Evolutionary conservation across 1,284 basidiomycete species (phyloP).

Genomic region (Sanghuangporus baumii): DNA sequence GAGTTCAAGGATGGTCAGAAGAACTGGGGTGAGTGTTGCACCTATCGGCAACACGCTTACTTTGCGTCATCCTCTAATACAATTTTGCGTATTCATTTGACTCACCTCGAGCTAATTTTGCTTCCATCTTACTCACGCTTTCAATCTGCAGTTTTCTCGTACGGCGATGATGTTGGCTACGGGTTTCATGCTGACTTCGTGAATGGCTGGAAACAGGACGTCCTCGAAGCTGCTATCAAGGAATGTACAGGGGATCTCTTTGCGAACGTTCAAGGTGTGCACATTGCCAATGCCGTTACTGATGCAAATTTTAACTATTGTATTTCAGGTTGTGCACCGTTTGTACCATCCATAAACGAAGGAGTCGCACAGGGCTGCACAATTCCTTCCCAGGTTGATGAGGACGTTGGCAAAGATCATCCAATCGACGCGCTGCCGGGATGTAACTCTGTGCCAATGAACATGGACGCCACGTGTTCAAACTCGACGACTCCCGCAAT

Average conservation of each 20-base stretch:
- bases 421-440: slow-evolving; percentile 34
- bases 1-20: slow-evolving; percentile 13
- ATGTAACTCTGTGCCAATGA: slow-evolving; percentile 41
- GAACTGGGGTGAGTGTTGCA: slow-evolving; percentile 8
- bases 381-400: slow-evolving; percentile 22
- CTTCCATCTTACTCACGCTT: not conserved
- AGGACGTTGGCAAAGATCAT: slow-evolving; percentile 18
- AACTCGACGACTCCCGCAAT: not conserved
- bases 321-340: slow-evolving; percentile 2
- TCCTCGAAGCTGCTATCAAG: slow-evolving; percentile 27
- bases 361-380: slow-evolving; percentile 22
- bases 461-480: not conserved
- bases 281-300: slow-evolving; percentile 22
- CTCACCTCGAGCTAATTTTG: not conserved
- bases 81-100: not conserved
- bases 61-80: not conserved
- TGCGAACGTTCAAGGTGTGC: slow-evolving; percentile 23
- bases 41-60: not conserved
- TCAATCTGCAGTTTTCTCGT: slow-evolving; percentile 22
- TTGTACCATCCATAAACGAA: not conserved
- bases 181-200: slow-evolving; percentile 31
- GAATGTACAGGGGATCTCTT: slow-evolving; percentile 23
- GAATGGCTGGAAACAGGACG: slow-evolving; percentile 28
- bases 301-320: slow-evolving; percentile 16
- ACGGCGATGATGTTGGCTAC: slow-evolving; percentile 28